phyloP scores from a whole-genome alignment of 352 stramenopile genomes.

The Phytopythium kandeliae region DNA sequence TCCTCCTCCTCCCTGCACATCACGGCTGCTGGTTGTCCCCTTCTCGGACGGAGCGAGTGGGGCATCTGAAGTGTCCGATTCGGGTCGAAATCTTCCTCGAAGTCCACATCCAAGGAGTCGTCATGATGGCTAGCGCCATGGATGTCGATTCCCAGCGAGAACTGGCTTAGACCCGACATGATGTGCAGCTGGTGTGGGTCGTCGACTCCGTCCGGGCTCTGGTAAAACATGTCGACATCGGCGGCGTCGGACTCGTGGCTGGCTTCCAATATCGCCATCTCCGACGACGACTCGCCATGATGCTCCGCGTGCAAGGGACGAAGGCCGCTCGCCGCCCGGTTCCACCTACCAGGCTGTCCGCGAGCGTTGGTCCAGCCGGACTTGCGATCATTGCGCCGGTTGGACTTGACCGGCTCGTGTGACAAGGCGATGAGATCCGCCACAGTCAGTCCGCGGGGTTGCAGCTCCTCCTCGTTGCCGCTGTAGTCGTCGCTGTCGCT shows the following conservation, averaged over 20 bases:
- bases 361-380: neutral
- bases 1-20: conserved; percentile 1
- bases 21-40: neutral
- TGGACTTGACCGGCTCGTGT: neutral
- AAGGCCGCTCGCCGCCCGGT: neutral
- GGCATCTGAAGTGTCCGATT: conserved; percentile 15
- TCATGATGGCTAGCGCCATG: conserved; percentile 9
- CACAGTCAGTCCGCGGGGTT: neutral
- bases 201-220: conserved; percentile 21
- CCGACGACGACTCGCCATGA: neutral
- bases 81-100: conserved; percentile 10
- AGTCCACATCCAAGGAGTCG: conserved; percentile 9
- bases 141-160: conserved; percentile 24
- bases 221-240: conserved; percentile 7
- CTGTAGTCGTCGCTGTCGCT: conserved; percentile 4
- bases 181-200: conserved; percentile 8
- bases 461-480: neutral
- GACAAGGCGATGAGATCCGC: conserved; percentile 5
- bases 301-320: conserved; percentile 1
- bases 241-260: conserved; percentile 7
- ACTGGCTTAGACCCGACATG: conserved; percentile 25
- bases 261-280: conserved; percentile 3
- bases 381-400: neutral
- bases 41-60: conserved; percentile 21
- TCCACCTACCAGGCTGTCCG: neutral